Evolutionary conservation across 1,284 basidiomycete species (phyloP), one percentile per base, ranked within the genome.

Genomic region (Xerocomus cyaneibrunnescens): DNA sequence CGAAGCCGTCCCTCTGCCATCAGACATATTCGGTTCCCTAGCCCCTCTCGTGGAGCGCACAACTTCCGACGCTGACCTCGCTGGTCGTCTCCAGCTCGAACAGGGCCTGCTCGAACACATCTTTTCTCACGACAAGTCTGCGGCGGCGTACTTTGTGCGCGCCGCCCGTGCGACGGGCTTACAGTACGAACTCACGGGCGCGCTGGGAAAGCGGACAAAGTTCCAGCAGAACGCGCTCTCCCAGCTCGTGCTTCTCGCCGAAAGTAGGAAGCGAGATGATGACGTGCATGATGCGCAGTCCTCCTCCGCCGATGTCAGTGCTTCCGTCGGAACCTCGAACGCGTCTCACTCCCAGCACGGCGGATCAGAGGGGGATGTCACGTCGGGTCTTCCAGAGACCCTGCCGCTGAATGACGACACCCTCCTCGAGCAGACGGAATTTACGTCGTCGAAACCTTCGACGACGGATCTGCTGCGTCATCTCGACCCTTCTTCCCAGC

Each of bases 361-460:
- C 21, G 32, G 39, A 40, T 21, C 41, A 25, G 54, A 50, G 17
- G 53, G 50, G 25, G 44, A 62, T 8, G 23, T 25, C 13, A 50
- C 46, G 22, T 5, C 40, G 9, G 71, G 58, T 56, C 69, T 92
- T 43, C 97, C 96, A 12, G 84, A 93, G 66, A 88, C 87, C 2
- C 74, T 97, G 27, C 74, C 79, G 3, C 80, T 99, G 48, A 97
- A 99, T 70, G 97, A 99, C 72, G 97, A 99, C 71, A 98, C 94
- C 0, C 78, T 99, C 10, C 80, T 99, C 38, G 97, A 99, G 71
- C 85, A 91, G 62, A 99, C 96, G 4, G 82, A 89, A 62, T 99
- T 94, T 69, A 93, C 93, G 8, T 84, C 81, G 8, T 87, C 83
- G 2, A 72, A 72, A 34, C 71, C 79, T n/a, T 68, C 75, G 10